Base-by-base conservation (phyloP, 2,329 filamentous ascomycete genomes). In the Ambrosiella xylebori region DNA sequence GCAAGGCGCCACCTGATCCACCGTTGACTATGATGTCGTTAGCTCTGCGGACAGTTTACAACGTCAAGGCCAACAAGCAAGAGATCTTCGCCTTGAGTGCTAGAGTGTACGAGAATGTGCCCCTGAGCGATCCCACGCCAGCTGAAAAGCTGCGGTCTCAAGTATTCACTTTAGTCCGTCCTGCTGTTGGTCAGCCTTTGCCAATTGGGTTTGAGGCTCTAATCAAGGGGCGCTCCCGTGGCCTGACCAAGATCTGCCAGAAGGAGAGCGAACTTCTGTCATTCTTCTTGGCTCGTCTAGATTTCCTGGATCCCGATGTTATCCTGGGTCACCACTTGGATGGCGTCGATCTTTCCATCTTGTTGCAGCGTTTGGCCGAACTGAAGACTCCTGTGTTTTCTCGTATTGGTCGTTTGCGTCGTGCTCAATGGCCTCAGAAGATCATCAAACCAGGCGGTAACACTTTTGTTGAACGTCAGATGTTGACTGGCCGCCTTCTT, bases 1-100 rank as follows among this genome's bases (percentile, higher is more conserved):
- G 83, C 0, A 89, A 96, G 62, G 88, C 82, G 61, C 69, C 90
- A 40, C 88, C 96, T 55, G 80, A 83, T 1, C 93, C 93, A 19
- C 88, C 89, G 7, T 73, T 98, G 66, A 97, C 90, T 1, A 72
- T 98, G n/a, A 96, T 98, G 91, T 96, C 89, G 69, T 73, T 98
- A 62, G 82, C 89, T 7, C 76, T 98, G 66, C 82, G 93, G 56
- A 97, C 90, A 0, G 81, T 84, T 6, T 87, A 95, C 70, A 96
- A 97, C 64, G 77, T 82, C 41, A 91, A 88, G 67, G 87, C 89
- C 57, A 98, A 97, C 72, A 97, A 94, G 72, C 91, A 96, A 67
- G 93, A 98, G 69, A 90, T 98, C 53, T 73, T 98, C 9, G 81
- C 93, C 61, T 88, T 93, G 59, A 96, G 89, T 69, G 88, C 88